Evolutionary conservation across 179 eudicot species (phyloP).

Genomic region (Vitellaria paradoxa): DNA sequence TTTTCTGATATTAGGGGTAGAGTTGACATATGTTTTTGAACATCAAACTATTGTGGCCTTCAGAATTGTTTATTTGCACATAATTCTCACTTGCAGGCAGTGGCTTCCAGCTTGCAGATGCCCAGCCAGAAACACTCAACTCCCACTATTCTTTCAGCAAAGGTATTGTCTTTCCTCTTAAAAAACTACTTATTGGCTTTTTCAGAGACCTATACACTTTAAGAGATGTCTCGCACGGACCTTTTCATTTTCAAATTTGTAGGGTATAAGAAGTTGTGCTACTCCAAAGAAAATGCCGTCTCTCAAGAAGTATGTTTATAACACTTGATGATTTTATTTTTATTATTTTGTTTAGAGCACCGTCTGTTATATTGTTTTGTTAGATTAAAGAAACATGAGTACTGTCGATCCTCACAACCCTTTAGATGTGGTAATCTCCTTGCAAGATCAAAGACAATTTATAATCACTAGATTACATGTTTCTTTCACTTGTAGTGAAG

Average conservation of each 20-base stretch:
- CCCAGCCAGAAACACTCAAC: slow-evolving; percentile 32
- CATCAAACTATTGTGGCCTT: not conserved
- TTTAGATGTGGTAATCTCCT: not conserved
- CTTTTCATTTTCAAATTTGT: slow-evolving; percentile 22
- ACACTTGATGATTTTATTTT: not conserved
- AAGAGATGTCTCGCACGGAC: slow-evolving; percentile 12
- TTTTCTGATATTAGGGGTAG: not conserved
- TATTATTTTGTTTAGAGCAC: not conserved
- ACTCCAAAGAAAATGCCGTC: slow-evolving; percentile 35
- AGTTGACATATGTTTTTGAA: not conserved
- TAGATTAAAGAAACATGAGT: not conserved
- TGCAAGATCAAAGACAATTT: not conserved
- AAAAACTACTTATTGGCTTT: not conserved
- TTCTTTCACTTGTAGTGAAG: not conserved
- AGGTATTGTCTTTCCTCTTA: slow-evolving; percentile 31
- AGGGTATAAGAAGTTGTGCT: slow-evolving; percentile 42
- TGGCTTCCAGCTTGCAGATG: slow-evolving; percentile 42
- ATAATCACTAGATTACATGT: not conserved
- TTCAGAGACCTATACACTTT: not conserved
- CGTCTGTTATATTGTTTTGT: not conserved
- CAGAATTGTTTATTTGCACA: not conserved
- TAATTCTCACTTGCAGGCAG: slow-evolving; percentile 42
- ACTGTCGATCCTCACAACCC: not conserved
- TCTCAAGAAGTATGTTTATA: slow-evolving; percentile 45
- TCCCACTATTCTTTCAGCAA: slow-evolving; percentile 36